Percentiles rank a stretch among this genome's conserved stretches.
Conservation (phyloP, 768 basidiomycete species). For the Boletus subcaerulescens region DNA sequence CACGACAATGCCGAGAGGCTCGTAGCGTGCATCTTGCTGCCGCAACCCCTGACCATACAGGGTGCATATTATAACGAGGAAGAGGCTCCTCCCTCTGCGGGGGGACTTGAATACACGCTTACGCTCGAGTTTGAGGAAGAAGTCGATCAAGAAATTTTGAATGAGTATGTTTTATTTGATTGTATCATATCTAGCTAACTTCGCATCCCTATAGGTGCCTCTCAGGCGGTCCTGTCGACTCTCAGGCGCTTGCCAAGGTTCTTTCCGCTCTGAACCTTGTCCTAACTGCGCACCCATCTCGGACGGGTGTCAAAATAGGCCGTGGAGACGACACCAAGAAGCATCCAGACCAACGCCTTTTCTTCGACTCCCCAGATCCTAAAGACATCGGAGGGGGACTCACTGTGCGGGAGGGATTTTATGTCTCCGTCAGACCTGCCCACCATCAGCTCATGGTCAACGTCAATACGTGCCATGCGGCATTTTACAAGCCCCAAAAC, state of each 20-base stretch:
- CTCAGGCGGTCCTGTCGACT: constrained; percentile 50
- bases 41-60: constrained; percentile 39
- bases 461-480: constrained; percentile 50
- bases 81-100: constrained; percentile 19
- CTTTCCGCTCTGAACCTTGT: constrained; percentile 49
- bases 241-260: constrained; percentile 52
- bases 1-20: constrained; percentile 46
- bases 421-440: constrained; percentile 39
- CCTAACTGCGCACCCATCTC: constrained; percentile 40
- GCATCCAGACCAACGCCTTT: constrained; percentile 39
- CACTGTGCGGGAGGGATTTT: constrained; percentile 52
- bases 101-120: constrained; percentile 35
- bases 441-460: constrained; percentile 50
- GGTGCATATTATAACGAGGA: constrained; percentile 40
- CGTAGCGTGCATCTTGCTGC: constrained; percentile 37
- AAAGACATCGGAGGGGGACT: constrained; percentile 48
- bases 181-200: constrained; percentile 26
- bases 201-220: constrained; percentile 45
- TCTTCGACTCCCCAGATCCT: constrained; percentile 32
- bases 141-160: constrained; percentile 28
- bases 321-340: constrained; percentile 37
- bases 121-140: constrained; percentile 38
- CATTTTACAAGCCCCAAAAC: constrained; percentile 43
- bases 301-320: constrained; percentile 43
- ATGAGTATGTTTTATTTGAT: neutral